Evolutionary conservation across 2,329 filamentous ascomycete species (phyloP), one percentile per base, ranked within the genome.

Genomic region (Colletotrichum lentis): DNA sequence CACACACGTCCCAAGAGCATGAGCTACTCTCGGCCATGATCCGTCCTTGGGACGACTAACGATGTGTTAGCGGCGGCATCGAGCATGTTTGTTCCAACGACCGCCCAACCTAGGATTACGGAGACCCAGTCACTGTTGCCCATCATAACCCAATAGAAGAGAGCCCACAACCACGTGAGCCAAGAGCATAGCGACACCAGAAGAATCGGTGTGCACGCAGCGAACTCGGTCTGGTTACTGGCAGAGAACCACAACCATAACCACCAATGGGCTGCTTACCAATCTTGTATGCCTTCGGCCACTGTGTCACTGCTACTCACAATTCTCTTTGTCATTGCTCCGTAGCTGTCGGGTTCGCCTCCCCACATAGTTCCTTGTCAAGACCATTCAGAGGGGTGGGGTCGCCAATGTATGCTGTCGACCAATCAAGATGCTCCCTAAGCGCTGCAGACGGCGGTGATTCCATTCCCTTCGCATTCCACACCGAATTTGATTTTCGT

Each of bases 21-120:
- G 39, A 35, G 52, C 53, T 64, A 54, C 41, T n/a, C 22, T 27
- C 31, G 35, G 20, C 49, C 50, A 41, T 50, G 47, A 53, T 60
- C 43, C 37, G 56, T 56, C 50, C 50, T 69, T 52, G 55, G 37
- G 62, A 59, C 37, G 66, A 60, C 54, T 24, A 49, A 35, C 56
- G 49, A 18, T 47, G 10, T 59, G 47, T n/a, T 53, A 54, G 62
- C 66, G 44, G 46, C 46, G 46, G 46, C 44, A 57, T 43, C 61
- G 39, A 56, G 20, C 24, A 59, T 54, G 50, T 69, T 69, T 69
- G 66, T 69, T 69, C 55, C 62, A 57, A 69, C 66, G 62, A 69
- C 31, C 50, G 24, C 14, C 35, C 24, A 43, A 24, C 60, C 39
- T 46, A 47, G 44, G 22, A 12, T 31, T 46, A 35, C 6, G 44